Percentiles rank a stretch among this genome's conserved stretches.
Conservation (phyloP, 1,284 basidiomycete species). For the Microbotryomycetes sp. region DNA sequence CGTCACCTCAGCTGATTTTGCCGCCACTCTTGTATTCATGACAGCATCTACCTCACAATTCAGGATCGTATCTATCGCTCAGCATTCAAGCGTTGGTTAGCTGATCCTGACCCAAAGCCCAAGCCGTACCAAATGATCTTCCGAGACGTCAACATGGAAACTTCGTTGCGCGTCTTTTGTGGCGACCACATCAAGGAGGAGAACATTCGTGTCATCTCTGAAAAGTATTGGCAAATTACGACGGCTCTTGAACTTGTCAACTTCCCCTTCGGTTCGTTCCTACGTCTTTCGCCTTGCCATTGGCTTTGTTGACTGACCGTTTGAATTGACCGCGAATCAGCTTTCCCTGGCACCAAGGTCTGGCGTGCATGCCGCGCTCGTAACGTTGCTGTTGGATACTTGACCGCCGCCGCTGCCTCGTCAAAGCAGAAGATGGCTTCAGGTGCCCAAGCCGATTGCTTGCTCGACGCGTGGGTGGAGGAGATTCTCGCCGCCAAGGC, state of each 20-base stretch:
- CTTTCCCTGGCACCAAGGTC: constrained; percentile 92
- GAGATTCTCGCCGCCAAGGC: constrained; percentile 58
- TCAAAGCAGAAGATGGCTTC: constrained; percentile 79
- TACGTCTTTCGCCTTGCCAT: constrained; percentile 32
- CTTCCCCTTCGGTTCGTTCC: constrained; percentile 67
- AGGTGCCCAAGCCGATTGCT: constrained; percentile 75
- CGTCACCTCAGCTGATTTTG: constrained; percentile 9
- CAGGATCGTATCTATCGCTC: constrained; percentile 80
- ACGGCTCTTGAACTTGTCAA: constrained; percentile 95
- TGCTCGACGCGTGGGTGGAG: constrained; percentile 87
- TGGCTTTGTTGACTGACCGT: neutral
- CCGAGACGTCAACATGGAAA: constrained; percentile 95
- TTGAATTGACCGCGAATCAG: neutral
- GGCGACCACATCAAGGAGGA: constrained; percentile 79
- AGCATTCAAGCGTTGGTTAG: constrained; percentile 38
- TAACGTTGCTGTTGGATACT: constrained; percentile 74
- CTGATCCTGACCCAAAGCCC: constrained; percentile 36
- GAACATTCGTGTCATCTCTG: constrained; percentile 71
- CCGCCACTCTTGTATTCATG: constrained; percentile 4
- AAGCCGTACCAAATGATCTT: constrained; percentile 73
- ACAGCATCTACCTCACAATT: constrained; percentile 75
- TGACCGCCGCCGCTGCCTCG: constrained; percentile 50
- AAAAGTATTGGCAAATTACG: constrained; percentile 96
- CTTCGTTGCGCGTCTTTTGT: constrained; percentile 91
- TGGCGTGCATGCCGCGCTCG: constrained; percentile 91